phyloP scores from a whole-genome alignment of 495 filamentous ascomycete genomes.

The Xylaria palmicola region DNA sequence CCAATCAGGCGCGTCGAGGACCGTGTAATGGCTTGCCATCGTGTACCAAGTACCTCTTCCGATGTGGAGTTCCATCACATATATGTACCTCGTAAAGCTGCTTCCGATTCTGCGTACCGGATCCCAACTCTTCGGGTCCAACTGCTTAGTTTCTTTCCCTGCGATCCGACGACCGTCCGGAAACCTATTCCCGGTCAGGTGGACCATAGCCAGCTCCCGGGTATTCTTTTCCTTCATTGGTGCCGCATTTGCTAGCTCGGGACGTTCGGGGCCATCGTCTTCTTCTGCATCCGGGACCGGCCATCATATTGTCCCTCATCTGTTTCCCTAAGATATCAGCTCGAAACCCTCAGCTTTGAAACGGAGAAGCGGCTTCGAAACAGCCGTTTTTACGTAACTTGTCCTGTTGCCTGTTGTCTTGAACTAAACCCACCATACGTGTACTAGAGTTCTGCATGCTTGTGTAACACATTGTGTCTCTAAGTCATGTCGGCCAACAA shows the following conservation, averaged over 20 bases:
- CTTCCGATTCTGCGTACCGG: neutral
- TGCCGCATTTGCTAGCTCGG: neutral
- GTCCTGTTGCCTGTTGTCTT: neutral
- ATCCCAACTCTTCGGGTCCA: neutral
- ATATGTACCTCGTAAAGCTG: neutral
- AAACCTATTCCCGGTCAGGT: neutral
- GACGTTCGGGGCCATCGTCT: neutral
- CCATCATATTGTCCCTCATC: neutral
- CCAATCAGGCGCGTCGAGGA: neutral
- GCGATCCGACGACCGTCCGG: neutral
- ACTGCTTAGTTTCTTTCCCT: neutral
- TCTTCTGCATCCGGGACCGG: neutral
- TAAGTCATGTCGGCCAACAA: constrained; percentile 22
- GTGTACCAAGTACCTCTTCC: neutral
- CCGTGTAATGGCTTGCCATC: neutral
- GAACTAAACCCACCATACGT: neutral
- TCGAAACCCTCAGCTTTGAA: neutral
- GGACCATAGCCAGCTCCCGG: neutral
- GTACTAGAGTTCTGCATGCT: neutral
- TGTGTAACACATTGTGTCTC: neutral
- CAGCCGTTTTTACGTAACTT: too few relatives aligned
- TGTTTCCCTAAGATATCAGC: neutral
- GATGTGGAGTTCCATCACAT: neutral
- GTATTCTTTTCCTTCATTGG: constrained; percentile 11
- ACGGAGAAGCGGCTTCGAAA: neutral